These are phyloP conservation scores for Phytophthora brassicae DNA, from an alignment of 352 stramenopile genomes.

Conservation along the genomic window DNA sequence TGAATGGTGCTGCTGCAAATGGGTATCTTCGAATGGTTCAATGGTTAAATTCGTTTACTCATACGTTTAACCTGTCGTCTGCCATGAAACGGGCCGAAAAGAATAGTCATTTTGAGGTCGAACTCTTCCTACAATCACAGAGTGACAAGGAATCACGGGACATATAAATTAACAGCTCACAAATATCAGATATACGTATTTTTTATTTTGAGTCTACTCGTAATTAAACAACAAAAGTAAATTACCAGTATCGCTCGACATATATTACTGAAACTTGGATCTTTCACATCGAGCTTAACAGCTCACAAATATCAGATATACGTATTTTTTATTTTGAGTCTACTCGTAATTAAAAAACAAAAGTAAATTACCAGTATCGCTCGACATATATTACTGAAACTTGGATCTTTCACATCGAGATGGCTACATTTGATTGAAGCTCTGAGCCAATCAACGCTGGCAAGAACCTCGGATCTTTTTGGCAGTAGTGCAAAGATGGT, in stretches of 20 bases:
- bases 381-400: too few species aligned
- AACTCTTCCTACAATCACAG: not conserved
- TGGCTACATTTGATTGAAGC: conserved; percentile 28
- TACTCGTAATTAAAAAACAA: too few species aligned
- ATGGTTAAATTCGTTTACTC: too few species aligned
- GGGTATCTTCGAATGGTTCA: not conserved
- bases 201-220: not conserved
- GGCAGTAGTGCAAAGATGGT: conserved; percentile 48
- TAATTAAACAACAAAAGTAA: too few species aligned
- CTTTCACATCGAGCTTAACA: not conserved
- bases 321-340: not conserved
- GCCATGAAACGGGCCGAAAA: not conserved
- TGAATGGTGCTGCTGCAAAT: conserved; percentile 1
- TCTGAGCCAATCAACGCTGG: conserved; percentile 10
- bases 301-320: not conserved
- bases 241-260: not conserved
- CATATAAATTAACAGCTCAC: not conserved
- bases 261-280: too few species aligned
- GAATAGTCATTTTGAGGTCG: not conserved
- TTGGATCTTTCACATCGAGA: too few species aligned
- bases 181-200: not conserved
- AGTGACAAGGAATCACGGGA: too few species aligned
- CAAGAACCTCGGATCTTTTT: conserved; percentile 1
- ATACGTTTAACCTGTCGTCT: not conserved
- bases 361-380: not conserved